These are phyloP conservation scores for Talaromyces proteolyticus DNA, from an alignment of 495 filamentous ascomycete species.

Conservation along the genomic window DNA sequence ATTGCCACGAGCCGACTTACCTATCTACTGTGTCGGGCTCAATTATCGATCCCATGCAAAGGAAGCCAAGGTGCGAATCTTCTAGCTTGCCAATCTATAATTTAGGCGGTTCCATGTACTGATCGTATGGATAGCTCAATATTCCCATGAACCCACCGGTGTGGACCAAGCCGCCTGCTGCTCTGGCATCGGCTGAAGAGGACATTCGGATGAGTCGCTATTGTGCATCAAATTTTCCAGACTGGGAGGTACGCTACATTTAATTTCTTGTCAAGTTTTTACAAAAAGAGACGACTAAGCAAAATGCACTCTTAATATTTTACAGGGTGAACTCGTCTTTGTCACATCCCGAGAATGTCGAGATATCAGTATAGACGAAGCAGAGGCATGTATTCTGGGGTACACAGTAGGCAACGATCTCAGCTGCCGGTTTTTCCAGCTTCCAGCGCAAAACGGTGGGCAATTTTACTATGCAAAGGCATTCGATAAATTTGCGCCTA, in stretches of 20 bases:
- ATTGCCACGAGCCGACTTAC: slow-evolving; percentile 8
- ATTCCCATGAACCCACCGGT: slow-evolving; percentile 28
- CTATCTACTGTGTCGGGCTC: slow-evolving; percentile 35
- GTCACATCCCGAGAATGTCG: slow-evolving; percentile 28
- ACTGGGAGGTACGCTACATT: slow-evolving; percentile 18
- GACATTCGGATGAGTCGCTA: slow-evolving; percentile 28
- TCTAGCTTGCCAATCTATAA: not conserved
- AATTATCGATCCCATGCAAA: slow-evolving; percentile 38
- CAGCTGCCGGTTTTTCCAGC: slow-evolving; percentile 34
- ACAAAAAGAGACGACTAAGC: not conserved
- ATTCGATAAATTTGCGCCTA: slow-evolving; percentile 41
- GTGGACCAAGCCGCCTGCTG: slow-evolving; percentile 34
- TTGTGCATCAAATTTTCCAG: slow-evolving; percentile 28
- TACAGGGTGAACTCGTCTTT: slow-evolving; percentile 27
- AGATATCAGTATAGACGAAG: slow-evolving; percentile 23
- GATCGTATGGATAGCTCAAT: slow-evolving; percentile 15
- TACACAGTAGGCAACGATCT: slow-evolving; percentile 44
- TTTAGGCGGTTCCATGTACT: not conserved
- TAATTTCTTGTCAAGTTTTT: not conserved
- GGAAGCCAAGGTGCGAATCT: slow-evolving; percentile 24
- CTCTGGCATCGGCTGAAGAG: slow-evolving; percentile 27
- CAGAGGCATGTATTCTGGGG: slow-evolving; percentile 30
- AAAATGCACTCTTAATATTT: no score
- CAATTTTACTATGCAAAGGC: slow-evolving; percentile 41
- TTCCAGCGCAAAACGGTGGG: slow-evolving; percentile 26